Evolutionary conservation across 352 stramenopile species (phyloP).

Genomic region (Nothophytophthora sp.): DNA sequence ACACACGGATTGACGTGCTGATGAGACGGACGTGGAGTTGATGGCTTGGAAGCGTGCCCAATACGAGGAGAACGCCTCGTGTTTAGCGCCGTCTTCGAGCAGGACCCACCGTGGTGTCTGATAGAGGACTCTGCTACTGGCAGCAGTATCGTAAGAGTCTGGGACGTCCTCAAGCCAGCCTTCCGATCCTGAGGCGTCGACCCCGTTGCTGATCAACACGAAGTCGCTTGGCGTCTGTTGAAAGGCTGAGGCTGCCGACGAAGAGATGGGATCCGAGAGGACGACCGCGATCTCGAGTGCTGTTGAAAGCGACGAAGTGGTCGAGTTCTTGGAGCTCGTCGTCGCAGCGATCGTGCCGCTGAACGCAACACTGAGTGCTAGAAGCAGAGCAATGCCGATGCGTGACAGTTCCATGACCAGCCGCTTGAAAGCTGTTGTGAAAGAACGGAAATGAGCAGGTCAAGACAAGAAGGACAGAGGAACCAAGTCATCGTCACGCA

Average conservation of each 20-base stretch:
- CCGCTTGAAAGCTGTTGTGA: too few species aligned
- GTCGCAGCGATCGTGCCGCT: too few species aligned
- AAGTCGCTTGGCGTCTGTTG: constrained; percentile 13
- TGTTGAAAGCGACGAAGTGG: constrained; percentile 4
- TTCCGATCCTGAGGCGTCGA: constrained; percentile 3
- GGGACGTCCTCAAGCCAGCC: constrained; percentile 4
- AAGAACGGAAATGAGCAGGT: too few species aligned
- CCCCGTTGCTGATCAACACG: constrained; percentile 14
- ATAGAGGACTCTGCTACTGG: constrained; percentile 16
- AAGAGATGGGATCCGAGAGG: constrained; percentile 7
- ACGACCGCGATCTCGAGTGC: constrained; percentile 18
- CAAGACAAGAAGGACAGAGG: too few species aligned
- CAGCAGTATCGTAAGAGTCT: constrained; percentile 4
- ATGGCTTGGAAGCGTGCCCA: constrained; percentile 35
- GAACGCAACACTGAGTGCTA: too few species aligned
- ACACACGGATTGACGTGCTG: constrained; percentile 12
- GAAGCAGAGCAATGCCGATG: too few species aligned
- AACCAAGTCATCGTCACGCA: too few species aligned
- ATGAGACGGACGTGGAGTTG: not conserved
- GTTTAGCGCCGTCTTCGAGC: constrained; percentile 16
- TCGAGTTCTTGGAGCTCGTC: not conserved
- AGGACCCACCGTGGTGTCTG: constrained; percentile 14
- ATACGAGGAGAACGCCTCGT: constrained; percentile 12
- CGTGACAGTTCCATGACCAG: too few species aligned
- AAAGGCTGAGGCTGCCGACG: not conserved